These are phyloP conservation scores for Gaillardinia entomophila DNA, from an alignment of 805 yeast genomes.

Conservation along the genomic window DNA sequence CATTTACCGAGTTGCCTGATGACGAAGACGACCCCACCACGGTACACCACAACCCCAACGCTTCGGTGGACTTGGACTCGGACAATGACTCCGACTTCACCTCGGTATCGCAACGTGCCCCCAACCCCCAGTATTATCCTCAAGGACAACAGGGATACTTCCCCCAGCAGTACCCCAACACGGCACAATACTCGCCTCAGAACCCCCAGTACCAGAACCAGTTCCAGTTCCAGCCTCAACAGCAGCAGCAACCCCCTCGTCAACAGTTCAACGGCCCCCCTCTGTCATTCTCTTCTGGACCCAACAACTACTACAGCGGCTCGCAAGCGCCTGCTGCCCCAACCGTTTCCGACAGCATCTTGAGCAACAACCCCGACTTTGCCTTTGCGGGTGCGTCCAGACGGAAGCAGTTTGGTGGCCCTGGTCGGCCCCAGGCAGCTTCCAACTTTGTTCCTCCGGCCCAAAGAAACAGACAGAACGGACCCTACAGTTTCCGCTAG, in stretches of 20 bases:
- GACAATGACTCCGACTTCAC: constrained; percentile 63
- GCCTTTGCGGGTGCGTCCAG: constrained; percentile 14
- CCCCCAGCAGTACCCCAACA: constrained; percentile 1
- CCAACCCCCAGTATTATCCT: constrained; percentile 50
- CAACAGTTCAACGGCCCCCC: constrained; percentile 2
- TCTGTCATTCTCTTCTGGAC: neutral
- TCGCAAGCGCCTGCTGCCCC: constrained; percentile 7
- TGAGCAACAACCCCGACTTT: constrained; percentile 37
- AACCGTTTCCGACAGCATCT: constrained; percentile 33
- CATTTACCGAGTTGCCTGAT: constrained; percentile 35
- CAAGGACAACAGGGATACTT: constrained; percentile 5
- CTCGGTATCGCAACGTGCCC: constrained; percentile 71
- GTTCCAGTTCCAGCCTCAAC: constrained; percentile 1
- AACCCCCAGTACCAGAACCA: constrained; percentile 1
- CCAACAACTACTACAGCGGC: constrained; percentile 4
- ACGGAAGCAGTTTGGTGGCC: neutral
- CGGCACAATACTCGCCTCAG: neutral
- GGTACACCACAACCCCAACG: constrained; percentile 4
- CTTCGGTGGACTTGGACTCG: constrained; percentile 17
- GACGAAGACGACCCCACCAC: constrained; percentile 4
- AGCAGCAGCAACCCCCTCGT: constrained; percentile 4
- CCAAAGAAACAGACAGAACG: neutral
- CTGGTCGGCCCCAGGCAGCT: neutral
- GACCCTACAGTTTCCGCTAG: constrained; percentile 3
- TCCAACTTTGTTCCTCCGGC: neutral